A percentile compares a stretch with the other conserved stretches of the same genome.
phyloP scores from a whole-genome alignment of 352 stramenopile genomes.

The Phytophthora aleatoria region DNA sequence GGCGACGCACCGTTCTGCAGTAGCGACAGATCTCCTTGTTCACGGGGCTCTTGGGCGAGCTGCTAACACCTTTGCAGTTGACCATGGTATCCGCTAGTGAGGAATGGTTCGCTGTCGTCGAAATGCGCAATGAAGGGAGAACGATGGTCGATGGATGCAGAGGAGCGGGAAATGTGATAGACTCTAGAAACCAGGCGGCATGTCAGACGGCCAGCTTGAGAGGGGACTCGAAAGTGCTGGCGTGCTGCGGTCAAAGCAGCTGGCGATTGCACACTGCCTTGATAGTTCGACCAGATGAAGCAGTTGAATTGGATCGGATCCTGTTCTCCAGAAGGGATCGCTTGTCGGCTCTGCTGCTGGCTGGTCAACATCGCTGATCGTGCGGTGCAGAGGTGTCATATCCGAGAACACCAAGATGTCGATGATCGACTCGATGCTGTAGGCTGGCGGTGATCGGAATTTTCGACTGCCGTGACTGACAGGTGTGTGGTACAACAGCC shows the following conservation, averaged over 20 bases:
- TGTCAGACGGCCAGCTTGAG: constrained; percentile 28
- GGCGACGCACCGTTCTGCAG: constrained; percentile 29
- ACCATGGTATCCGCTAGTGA: constrained; percentile 20
- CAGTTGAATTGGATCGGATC: constrained; percentile 2
- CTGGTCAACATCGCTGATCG: constrained; percentile 9
- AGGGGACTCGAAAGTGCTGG: constrained; percentile 18
- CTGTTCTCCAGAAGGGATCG: not conserved
- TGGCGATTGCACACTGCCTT: constrained; percentile 12
- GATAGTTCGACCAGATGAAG: constrained; percentile 20
- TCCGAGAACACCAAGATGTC: constrained; percentile 30
- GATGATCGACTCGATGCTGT: not conserved
- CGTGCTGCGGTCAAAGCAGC: constrained; percentile 30
- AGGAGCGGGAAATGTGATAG: constrained; percentile 20
- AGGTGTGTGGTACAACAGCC: constrained; percentile 2
- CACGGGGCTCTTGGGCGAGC: not conserved
- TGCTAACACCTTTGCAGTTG: constrained; percentile 27
- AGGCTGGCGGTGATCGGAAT: not conserved
- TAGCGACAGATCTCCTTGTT: constrained; percentile 36
- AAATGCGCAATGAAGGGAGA: constrained; percentile 19
- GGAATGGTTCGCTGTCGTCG: constrained; percentile 6
- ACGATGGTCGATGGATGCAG: constrained; percentile 11
- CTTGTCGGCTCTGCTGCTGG: not conserved
- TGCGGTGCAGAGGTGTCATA: not conserved
- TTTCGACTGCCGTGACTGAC: not conserved
- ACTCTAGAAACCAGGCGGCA: constrained; percentile 28